phyloP scores from a whole-genome alignment of 2,329 filamentous ascomycete species.

The Pseudogymnoascus sp. region DNA sequence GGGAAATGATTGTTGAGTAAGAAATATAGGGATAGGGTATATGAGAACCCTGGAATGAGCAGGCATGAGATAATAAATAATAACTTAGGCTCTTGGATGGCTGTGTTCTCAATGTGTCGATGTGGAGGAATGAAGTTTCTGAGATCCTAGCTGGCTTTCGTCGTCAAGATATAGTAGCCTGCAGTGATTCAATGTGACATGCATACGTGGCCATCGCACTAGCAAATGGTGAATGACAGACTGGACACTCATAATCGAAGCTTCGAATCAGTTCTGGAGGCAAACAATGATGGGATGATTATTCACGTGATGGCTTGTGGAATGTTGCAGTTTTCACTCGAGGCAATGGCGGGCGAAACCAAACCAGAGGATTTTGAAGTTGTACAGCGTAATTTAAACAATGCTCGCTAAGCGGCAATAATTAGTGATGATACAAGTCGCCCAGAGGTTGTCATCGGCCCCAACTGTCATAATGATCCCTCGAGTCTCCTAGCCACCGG shows the following conservation, averaged over 20 bases:
- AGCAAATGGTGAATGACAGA: conserved; percentile 7
- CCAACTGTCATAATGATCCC: background rate
- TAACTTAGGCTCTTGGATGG: background rate
- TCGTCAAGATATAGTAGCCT: background rate
- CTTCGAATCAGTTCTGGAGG: background rate
- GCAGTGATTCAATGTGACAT: conserved; percentile 5
- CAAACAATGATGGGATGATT: conserved; percentile 2
- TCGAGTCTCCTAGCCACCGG: conserved; percentile 33
- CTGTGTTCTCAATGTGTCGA: background rate
- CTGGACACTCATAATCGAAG: background rate
- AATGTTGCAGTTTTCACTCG: background rate
- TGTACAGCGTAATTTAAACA: conserved; percentile 1
- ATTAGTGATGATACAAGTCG: conserved; percentile 6
- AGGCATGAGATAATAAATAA: background rate
- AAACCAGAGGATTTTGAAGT: background rate
- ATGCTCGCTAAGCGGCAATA: conserved; percentile 6
- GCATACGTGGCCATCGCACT: conserved; percentile 1
- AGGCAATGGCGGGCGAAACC: background rate
- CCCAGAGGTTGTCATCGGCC: background rate
- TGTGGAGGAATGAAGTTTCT: background rate
- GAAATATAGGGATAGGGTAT: background rate
- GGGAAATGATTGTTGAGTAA: background rate
- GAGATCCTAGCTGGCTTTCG: background rate
- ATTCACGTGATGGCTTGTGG: background rate
- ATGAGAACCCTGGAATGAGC: background rate